These are phyloP conservation scores for Bocquillonia castaneifolia DNA, from an alignment of 441 rosid genomes.

Conservation along the genomic window DNA sequence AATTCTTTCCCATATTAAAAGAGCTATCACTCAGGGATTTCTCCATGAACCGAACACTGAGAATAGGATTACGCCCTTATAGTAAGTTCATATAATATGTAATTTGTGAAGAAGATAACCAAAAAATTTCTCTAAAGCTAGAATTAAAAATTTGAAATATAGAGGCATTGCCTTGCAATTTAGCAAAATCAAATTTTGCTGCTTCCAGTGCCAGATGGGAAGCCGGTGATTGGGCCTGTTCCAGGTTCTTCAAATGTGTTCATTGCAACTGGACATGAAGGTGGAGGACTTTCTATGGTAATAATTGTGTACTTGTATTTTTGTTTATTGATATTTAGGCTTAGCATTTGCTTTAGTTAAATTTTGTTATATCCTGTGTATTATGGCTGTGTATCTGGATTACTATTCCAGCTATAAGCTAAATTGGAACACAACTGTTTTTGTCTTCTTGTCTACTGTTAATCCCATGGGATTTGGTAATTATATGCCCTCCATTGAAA, in stretches of 20 bases:
- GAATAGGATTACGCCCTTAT: conserved; percentile 89
- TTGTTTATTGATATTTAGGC: background rate
- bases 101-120: conserved; percentile 9
- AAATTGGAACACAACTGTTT: background rate
- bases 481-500: background rate
- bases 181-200: conserved; percentile 18
- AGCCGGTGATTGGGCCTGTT: conserved; percentile 69
- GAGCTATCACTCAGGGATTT: conserved; percentile 44
- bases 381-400: background rate
- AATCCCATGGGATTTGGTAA: background rate
- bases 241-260: conserved; percentile 59
- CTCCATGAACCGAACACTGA: conserved; percentile 53
- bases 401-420: conserved; percentile 3
- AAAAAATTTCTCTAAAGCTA: background rate
- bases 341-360: background rate
- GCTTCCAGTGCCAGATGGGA: conserved; percentile 83
- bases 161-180: conserved; percentile 9
- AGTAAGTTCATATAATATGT: conserved; percentile 44
- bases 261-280: conserved; percentile 93
- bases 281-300: conserved; percentile 88
- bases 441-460: background rate
- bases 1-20: conserved; percentile 67
- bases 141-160: background rate
- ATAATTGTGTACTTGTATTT: conserved; percentile 8
- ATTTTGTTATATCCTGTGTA: background rate